A percentile compares a stretch with the other conserved stretches of the same genome.
These are phyloP conservation scores for Eimeria acervulina DNA, from an alignment of 169 alveolate species.

Conservation along the genomic window DNA sequence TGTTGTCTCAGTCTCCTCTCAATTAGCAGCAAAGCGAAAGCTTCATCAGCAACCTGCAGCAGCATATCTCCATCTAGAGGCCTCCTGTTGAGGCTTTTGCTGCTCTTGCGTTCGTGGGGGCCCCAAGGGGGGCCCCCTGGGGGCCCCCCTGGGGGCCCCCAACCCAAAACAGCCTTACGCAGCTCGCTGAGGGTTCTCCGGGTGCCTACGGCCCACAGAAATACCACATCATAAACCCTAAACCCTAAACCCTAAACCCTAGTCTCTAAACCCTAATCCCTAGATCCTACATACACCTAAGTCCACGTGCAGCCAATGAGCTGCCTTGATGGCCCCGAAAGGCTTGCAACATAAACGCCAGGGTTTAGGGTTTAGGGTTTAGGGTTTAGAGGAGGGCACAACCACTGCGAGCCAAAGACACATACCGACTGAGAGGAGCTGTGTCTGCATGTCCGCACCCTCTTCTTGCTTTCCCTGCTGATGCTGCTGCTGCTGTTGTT, in stretches of 20 bases:
- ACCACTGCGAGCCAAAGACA: neutral
- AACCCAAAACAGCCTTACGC: neutral
- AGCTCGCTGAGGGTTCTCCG: constrained; percentile 13
- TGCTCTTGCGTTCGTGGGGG: neutral
- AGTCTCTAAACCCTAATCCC: neutral
- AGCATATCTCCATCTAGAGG: constrained; percentile 12
- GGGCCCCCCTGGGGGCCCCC: neutral
- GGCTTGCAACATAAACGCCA: no score
- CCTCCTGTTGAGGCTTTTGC: constrained; percentile 9
- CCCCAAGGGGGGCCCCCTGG: neutral
- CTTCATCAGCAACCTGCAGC: constrained; percentile 10
- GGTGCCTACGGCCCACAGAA: constrained; percentile 2
- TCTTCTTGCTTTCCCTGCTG: neutral
- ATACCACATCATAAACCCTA: neutral
- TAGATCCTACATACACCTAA: no score
- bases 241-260: neutral
- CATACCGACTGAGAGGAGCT: neutral
- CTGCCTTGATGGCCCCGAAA: no score
- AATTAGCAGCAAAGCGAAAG: neutral
- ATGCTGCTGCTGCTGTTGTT: constrained; percentile 43
- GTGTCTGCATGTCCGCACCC: neutral
- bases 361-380: constrained; percentile 18
- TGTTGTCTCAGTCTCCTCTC: neutral
- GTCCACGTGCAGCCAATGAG: no score
- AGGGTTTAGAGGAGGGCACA: neutral